phyloP scores from a whole-genome alignment of 345 rosid genomes.

The Capsella bursapastoris region DNA sequence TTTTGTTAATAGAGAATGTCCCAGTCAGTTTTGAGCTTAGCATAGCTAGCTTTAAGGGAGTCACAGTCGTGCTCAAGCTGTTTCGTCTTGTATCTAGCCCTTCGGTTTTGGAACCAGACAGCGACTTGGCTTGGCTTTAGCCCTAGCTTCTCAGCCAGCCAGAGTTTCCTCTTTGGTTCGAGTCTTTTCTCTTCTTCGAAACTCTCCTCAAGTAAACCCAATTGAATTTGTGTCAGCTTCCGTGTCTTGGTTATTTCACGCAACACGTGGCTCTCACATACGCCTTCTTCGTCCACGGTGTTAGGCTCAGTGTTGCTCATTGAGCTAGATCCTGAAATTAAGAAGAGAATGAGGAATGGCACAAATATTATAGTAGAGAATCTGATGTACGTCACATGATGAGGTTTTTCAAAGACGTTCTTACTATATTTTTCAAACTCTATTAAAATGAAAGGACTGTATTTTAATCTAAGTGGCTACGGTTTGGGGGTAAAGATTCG shows the following conservation, averaged over 20 bases:
- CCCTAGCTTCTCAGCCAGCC: slow-evolving; percentile 72
- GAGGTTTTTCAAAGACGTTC: background rate
- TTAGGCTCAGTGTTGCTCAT: slow-evolving; percentile 33
- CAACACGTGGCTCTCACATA: slow-evolving; percentile 30
- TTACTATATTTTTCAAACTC: background rate
- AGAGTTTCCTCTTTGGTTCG: slow-evolving; percentile 72
- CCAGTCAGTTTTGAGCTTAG: slow-evolving; percentile 62
- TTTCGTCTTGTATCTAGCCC: slow-evolving; percentile 74
- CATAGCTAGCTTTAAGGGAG: slow-evolving; percentile 54
- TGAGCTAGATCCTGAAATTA: slow-evolving; percentile 38
- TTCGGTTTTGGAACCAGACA: slow-evolving; percentile 83
- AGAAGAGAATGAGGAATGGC: slow-evolving; percentile 3
- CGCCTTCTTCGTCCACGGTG: slow-evolving; percentile 25
- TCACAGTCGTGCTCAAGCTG: slow-evolving; percentile 68
- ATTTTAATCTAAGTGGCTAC: slow-evolving; percentile 10
- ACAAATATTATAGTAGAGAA: slow-evolving; percentile 14
- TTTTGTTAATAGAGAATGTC: slow-evolving; percentile 57
- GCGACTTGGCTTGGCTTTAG: slow-evolving; percentile 82
- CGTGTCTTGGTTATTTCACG: slow-evolving; percentile 56
- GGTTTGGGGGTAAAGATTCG: slow-evolving; percentile 10
- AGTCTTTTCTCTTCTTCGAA: slow-evolving; percentile 75
- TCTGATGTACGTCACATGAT: slow-evolving; percentile 4
- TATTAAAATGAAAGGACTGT: too few species aligned
- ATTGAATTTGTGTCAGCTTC: slow-evolving; percentile 62
- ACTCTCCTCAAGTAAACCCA: slow-evolving; percentile 68